These are phyloP conservation scores for Neofusicoccum umdonicola DNA, from an alignment of 2,329 filamentous ascomycete genomes.

Conservation along the genomic window DNA sequence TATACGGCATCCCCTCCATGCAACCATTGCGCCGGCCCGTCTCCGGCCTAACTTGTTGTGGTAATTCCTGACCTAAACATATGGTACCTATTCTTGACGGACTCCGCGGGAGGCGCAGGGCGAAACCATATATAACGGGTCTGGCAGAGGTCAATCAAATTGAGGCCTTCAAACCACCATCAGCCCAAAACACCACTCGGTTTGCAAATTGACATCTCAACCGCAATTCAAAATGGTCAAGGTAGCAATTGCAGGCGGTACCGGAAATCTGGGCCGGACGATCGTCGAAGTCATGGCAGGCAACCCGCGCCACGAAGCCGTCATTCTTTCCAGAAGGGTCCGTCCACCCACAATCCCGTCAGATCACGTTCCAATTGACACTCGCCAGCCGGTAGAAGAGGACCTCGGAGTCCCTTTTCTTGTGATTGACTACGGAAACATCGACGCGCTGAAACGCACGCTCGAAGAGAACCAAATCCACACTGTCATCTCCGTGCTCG, in stretches of 20 bases:
- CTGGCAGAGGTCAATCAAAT: too few species aligned
- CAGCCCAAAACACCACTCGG: too few species aligned
- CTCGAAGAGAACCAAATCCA: conserved; percentile 42
- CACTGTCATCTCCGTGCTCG: conserved; percentile 47
- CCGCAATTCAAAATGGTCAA: conserved; percentile 32
- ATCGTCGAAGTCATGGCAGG: conserved; percentile 45
- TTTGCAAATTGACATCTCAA: too few species aligned
- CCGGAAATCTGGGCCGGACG: conserved; percentile 46
- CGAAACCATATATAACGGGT: not conserved
- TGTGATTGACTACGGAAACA: conserved; percentile 35
- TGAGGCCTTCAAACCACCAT: too few species aligned
- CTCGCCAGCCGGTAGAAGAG: not conserved
- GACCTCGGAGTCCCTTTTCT: conserved; percentile 20
- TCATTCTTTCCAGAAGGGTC: conserved; percentile 44
- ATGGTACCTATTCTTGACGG: not conserved
- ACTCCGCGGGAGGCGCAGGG: not conserved
- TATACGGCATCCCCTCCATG: not conserved
- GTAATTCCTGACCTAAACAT: not conserved
- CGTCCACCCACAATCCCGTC: not conserved
- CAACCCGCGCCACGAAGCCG: conserved; percentile 37
- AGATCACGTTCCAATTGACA: not conserved
- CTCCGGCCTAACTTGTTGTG: not conserved
- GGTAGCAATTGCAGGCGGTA: conserved; percentile 50
- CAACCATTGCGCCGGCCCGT: not conserved
- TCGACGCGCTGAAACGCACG: conserved; percentile 25